These are phyloP conservation scores for Amyloporia xantha DNA, from an alignment of 768 basidiomycete species.

Conservation along the genomic window DNA sequence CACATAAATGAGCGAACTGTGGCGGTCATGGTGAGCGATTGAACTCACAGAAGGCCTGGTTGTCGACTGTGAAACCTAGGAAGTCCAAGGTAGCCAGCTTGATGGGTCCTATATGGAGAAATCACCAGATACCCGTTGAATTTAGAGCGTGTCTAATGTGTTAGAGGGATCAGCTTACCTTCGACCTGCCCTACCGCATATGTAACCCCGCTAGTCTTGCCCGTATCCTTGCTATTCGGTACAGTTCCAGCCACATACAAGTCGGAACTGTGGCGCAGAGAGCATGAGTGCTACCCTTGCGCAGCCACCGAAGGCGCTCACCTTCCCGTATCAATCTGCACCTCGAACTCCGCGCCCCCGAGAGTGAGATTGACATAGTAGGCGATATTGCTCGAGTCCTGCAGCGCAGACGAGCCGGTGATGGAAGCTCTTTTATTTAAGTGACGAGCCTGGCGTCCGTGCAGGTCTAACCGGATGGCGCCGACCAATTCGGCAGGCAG, in stretches of 20 bases:
- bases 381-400: conserved; percentile 26
- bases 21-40: not conserved
- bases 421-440: conserved; percentile 23
- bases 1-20: not conserved
- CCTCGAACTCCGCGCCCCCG: conserved; percentile 26
- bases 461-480: conserved; percentile 14
- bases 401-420: conserved; percentile 21
- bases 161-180: conserved; percentile 30
- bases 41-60: conserved; percentile 44
- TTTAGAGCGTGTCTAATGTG: no score
- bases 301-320: conserved; percentile 11
- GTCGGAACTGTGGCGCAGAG: conserved; percentile 43
- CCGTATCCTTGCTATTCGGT: conserved; percentile 32
- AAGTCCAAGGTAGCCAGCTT: conserved; percentile 39
- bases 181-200: conserved; percentile 50
- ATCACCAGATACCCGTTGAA: not conserved
- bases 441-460: conserved; percentile 5
- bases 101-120: conserved; percentile 31
- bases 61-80: conserved; percentile 34
- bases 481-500: conserved; percentile 12
- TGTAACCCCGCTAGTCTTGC: conserved; percentile 31
- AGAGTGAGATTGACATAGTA: conserved; percentile 36
- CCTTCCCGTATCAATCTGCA: conserved; percentile 44
- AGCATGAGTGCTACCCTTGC: not conserved
- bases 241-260: conserved; percentile 50